phyloP scores from a whole-genome alignment of 306 rosid species.

The Potentilla sterilis region DNA sequence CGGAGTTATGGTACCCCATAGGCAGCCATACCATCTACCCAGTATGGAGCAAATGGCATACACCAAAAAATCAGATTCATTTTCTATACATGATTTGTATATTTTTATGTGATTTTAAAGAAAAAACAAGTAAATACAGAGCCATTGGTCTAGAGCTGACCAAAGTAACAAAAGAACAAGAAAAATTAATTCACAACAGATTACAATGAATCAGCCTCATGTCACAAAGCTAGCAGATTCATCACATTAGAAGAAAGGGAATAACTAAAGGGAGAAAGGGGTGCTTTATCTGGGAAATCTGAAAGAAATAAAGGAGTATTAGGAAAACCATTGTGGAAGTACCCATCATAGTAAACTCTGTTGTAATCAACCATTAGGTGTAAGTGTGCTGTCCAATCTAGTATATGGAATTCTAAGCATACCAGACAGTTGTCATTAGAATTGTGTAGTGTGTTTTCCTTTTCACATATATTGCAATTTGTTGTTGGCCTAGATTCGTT shows the following conservation, averaged over 20 bases:
- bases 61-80: not conserved
- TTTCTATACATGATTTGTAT: not conserved
- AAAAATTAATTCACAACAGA: no score
- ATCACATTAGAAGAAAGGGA: not conserved
- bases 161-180: not conserved
- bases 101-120: not conserved
- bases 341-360: not conserved
- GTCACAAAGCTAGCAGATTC: not conserved
- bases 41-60: not conserved
- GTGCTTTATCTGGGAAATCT: not conserved
- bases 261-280: not conserved
- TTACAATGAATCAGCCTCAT: not conserved
- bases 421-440: not conserved
- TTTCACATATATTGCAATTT: not conserved
- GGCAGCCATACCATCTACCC: not conserved
- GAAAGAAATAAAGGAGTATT: not conserved
- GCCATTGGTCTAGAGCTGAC: not conserved
- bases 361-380: not conserved
- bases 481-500: not conserved
- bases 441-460: not conserved
- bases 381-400: not conserved
- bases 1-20: not conserved
- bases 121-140: not conserved
- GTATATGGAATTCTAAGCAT: not conserved
- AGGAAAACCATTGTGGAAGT: not conserved